phyloP scores from a whole-genome alignment of 2,329 filamentous ascomycete genomes.

The Epichloe scottii region DNA sequence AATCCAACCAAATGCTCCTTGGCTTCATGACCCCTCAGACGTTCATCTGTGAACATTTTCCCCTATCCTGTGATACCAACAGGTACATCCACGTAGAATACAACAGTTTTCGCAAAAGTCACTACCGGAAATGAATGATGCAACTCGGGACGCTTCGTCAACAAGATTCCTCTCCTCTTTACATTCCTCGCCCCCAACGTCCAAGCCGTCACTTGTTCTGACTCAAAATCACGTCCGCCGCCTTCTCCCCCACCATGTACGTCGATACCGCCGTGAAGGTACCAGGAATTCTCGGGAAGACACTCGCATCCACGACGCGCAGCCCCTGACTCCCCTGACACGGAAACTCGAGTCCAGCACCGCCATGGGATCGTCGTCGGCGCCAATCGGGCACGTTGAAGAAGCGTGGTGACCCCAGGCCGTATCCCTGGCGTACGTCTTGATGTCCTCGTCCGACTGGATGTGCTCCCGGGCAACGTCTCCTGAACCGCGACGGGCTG shows the following conservation, averaged over 20 bases:
- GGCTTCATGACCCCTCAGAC: no score
- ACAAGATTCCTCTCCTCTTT: no score
- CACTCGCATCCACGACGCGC: slow-evolving; percentile 45
- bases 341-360: slow-evolving; percentile 43
- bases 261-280: slow-evolving; percentile 35
- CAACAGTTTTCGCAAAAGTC: no score
- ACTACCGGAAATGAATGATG: no score
- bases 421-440: slow-evolving; percentile 32
- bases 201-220: not conserved
- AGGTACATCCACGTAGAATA: not conserved
- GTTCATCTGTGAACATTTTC: no score
- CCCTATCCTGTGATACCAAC: no score
- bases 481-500: slow-evolving; percentile 9
- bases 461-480: slow-evolving; percentile 24
- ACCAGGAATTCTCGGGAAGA: slow-evolving; percentile 35
- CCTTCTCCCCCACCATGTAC: slow-evolving; percentile 47
- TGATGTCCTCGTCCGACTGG: slow-evolving; percentile 27
- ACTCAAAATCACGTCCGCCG: slow-evolving; percentile 16
- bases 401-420: slow-evolving; percentile 47
- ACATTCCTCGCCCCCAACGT: no score
- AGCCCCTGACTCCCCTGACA: slow-evolving; percentile 39
- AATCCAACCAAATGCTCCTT: no score
- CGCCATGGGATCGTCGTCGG: slow-evolving; percentile 37
- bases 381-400: slow-evolving; percentile 42
- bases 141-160: no score